phyloP scores from a whole-genome alignment of 192 early-diverging fungal species.

The Cetraspora pellucida region DNA sequence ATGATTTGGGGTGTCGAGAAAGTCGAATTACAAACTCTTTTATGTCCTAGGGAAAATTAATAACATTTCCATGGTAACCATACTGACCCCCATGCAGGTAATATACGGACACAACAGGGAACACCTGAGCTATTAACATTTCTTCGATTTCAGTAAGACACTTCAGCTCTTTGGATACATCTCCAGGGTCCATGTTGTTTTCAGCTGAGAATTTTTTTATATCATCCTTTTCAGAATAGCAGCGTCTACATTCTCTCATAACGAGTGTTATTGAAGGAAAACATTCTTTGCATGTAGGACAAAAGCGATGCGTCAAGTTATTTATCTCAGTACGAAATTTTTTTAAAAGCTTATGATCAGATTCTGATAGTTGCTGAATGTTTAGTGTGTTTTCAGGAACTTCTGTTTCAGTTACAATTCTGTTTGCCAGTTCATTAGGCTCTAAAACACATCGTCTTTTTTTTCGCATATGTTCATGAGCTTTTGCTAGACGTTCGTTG shows the following conservation, averaged over 20 bases:
- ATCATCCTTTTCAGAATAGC: not conserved
- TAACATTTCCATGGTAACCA: not conserved
- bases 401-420: too few species aligned
- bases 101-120: not conserved
- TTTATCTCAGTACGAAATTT: not conserved
- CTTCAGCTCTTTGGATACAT: not conserved
- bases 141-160: slow-evolving; percentile 2
- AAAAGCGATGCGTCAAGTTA: not conserved
- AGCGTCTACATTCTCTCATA: not conserved
- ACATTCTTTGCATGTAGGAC: not conserved
- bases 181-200: not conserved
- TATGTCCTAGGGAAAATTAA: slow-evolving; percentile 7
- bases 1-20: not conserved
- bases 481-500: too few species aligned
- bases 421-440: too few species aligned
- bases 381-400: too few species aligned
- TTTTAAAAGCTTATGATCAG: not conserved
- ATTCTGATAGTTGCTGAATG: not conserved
- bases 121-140: not conserved
- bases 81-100: not conserved
- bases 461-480: too few species aligned
- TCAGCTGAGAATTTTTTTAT: not conserved
- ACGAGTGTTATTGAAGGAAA: not conserved
- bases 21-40: not conserved
- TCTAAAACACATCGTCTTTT: too few species aligned